phyloP scores from a whole-genome alignment of 345 rosid genomes.

The Lumnitzera racemosa region DNA sequence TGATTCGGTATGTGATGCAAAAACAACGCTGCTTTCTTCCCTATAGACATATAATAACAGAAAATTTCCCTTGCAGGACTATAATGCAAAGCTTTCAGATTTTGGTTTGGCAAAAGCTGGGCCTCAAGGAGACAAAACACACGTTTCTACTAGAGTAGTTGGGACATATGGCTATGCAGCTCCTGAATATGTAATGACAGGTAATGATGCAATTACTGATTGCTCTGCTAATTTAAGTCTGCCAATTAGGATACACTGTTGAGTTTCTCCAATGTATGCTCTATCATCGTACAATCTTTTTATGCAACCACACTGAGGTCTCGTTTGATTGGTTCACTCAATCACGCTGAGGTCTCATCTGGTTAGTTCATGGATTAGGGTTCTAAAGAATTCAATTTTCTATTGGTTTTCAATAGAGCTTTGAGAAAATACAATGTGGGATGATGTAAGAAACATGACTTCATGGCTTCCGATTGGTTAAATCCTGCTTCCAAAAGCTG shows the following conservation, averaged over 20 bases:
- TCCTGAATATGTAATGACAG: conserved; percentile 80
- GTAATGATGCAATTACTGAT: conserved; percentile 17
- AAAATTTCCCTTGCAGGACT: conserved; percentile 39
- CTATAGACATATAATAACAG: conserved; percentile 1
- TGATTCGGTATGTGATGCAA: conserved; percentile 52
- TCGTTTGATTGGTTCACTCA: too few species aligned
- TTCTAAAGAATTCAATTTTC: too few species aligned
- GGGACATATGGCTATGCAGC: conserved; percentile 88
- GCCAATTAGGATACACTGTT: background rate
- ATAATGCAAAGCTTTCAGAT: conserved; percentile 77
- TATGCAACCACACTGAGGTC: too few species aligned
- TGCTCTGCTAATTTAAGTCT: background rate
- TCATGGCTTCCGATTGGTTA: too few species aligned
- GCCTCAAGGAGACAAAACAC: conserved; percentile 82
- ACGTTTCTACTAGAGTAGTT: conserved; percentile 79
- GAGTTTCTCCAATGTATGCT: too few species aligned
- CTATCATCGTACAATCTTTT: too few species aligned
- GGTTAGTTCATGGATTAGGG: too few species aligned
- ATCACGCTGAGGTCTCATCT: too few species aligned
- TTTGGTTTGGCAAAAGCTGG: conserved; percentile 84
- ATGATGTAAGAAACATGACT: too few species aligned
- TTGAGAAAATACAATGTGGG: too few species aligned
- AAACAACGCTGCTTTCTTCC: background rate
- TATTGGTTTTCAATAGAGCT: too few species aligned
- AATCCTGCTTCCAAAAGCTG: too few species aligned